Percentiles rank a stretch among this genome's conserved stretches.
These are phyloP conservation scores for Centella asiatica DNA, from an alignment of 129 eudicot genomes.

Conservation along the genomic window DNA sequence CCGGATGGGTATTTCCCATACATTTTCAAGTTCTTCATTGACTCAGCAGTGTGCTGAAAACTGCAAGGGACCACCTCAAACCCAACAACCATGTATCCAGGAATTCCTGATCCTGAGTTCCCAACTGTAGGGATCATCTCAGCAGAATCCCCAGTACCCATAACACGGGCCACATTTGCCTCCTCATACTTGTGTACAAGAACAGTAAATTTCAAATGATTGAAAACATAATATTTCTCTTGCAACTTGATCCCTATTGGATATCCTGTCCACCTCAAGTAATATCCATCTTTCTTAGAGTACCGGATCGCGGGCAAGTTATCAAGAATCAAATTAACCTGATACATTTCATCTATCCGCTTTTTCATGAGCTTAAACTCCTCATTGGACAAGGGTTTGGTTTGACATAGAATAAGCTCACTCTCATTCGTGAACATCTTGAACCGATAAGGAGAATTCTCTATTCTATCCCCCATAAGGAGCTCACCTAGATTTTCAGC, in stretches of 20 bases:
- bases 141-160: constrained; percentile 8
- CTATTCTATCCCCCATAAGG: constrained; percentile 8
- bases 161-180: constrained; percentile 5
- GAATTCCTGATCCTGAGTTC: not conserved
- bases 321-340: constrained; percentile 40
- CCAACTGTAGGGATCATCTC: constrained; percentile 3
- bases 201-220: constrained; percentile 9
- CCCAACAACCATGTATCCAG: constrained; percentile 10
- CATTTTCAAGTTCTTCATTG: constrained; percentile 3
- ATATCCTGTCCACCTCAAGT: constrained; percentile 8
- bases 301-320: constrained; percentile 25
- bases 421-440: constrained; percentile 7
- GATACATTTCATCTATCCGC: constrained; percentile 45
- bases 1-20: constrained; percentile 5
- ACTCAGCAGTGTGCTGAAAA: not conserved
- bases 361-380: constrained; percentile 7
- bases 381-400: not conserved
- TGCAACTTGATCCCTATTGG: constrained; percentile 6
- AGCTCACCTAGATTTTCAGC: constrained; percentile 9
- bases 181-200: constrained; percentile 12
- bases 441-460: constrained; percentile 10
- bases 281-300: not conserved
- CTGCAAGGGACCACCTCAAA: constrained; percentile 9
- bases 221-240: constrained; percentile 5
- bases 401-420: not conserved